phyloP scores from a whole-genome alignment of 1,139 yeast species.

The Yamadazyma dendronema region DNA sequence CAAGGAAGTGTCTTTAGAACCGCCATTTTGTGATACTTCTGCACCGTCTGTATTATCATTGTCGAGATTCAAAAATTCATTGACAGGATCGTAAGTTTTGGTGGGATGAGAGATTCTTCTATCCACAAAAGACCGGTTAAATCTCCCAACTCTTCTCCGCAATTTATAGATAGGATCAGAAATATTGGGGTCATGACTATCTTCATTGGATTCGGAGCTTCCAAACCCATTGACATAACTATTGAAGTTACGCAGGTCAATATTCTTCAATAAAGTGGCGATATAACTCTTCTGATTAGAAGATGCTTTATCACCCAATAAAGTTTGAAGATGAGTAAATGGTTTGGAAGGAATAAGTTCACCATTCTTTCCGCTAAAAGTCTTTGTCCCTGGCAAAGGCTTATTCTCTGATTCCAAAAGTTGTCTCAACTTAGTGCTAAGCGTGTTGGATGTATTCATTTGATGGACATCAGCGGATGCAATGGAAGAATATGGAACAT shows the following conservation, averaged over 20 bases:
- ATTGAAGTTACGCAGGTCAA: slow-evolving; percentile 45
- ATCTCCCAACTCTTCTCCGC: slow-evolving; percentile 75
- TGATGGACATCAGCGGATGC: slow-evolving; percentile 71
- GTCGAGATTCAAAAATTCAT: slow-evolving; percentile 35
- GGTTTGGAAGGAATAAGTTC: slow-evolving; percentile 44
- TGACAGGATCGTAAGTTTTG: slow-evolving; percentile 27
- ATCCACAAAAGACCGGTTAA: slow-evolving; percentile 71
- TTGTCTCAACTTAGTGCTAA: slow-evolving; percentile 42
- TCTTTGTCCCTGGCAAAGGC: slow-evolving; percentile 43
- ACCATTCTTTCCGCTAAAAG: slow-evolving; percentile 47
- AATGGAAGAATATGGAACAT: slow-evolving; percentile 79
- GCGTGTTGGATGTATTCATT: slow-evolving; percentile 58
- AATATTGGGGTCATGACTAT: slow-evolving; percentile 16
- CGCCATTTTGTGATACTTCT: slow-evolving; percentile 5
- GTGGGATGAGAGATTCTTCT: slow-evolving; percentile 45
- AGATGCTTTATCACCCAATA: slow-evolving; percentile 28
- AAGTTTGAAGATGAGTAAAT: slow-evolving; percentile 42
- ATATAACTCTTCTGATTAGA: slow-evolving; percentile 29
- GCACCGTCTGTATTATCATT: slow-evolving; percentile 21
- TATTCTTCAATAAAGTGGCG: slow-evolving; percentile 43
- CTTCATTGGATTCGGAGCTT: slow-evolving; percentile 11
- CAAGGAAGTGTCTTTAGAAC: slow-evolving; percentile 3
- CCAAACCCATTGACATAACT: slow-evolving; percentile 47
- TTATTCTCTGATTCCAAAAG: slow-evolving; percentile 38
- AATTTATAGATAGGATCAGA: slow-evolving; percentile 63